Evolutionary conservation across 1,139 yeast species (phyloP), one percentile per base, ranked within the genome.

Genomic region (Kurtzmaniella quercitrusa): DNA sequence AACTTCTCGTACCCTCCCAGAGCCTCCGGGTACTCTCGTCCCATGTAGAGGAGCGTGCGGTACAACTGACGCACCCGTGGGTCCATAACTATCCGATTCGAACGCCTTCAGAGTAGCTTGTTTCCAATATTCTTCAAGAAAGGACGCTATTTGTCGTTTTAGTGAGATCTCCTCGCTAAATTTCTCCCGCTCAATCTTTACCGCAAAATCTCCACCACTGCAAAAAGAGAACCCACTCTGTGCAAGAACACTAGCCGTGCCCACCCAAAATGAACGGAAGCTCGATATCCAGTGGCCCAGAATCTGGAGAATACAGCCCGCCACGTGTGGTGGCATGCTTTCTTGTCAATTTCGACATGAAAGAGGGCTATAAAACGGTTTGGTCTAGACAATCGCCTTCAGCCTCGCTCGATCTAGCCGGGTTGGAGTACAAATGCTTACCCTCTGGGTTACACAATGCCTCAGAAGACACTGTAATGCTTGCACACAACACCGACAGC

Each of bases 361-460:
- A 71, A 36, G 60, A 73, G 1, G 94, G 94, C 8, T 81, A 83
- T 58, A 77, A 75, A 43, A 53, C 82, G 41, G 73, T 73, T 37
- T 84, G 88, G 88, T 65, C 70, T 31, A 64, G 66, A 41, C 53
- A 66, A 1, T 23, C 34, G 2, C 39, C 57, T 3, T 51, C 55
- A 34, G 51, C 56, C 8, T 44, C 48, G 18, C 44, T 67, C 6
- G 53, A 58, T 21, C 51, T 69, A 24, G 53, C 56, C 2, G 76
- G 75, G 4, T 55, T 88, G 16, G 96, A 90, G 59, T 88, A 77
- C 62, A 83, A 85, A 52, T 73, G 82, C 11, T 65, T 90, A 44
- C 96, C 96, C 1, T 84, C 94, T 0, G 96, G 96, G 1, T 71
- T 88, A n/a, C 96, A 89, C 57, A 78, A 81, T 36, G 70, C 69